Conservation (phyloP, 257 asterid species). For the Plantago elongata region DNA sequence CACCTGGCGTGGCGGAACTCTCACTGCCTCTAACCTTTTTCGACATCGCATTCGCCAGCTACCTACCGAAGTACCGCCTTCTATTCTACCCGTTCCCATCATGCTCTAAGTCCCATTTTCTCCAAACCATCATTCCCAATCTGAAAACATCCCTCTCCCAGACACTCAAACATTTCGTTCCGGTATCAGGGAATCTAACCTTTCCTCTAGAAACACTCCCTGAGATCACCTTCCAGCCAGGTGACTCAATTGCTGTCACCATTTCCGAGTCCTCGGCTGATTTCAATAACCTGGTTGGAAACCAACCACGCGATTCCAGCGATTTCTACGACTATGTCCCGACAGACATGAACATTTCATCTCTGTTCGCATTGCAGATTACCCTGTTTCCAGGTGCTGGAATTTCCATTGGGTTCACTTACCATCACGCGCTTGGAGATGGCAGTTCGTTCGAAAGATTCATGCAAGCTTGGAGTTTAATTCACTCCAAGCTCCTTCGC, state of each 20-base stretch:
- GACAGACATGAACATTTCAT: constrained; percentile 5
- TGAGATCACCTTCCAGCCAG: neutral
- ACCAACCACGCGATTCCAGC: constrained; percentile 2
- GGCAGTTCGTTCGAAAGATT: constrained; percentile 19
- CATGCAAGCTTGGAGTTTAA: neutral
- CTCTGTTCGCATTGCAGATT: constrained; percentile 27
- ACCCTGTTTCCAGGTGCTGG: constrained; percentile 31
- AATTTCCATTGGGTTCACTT: constrained; percentile 22
- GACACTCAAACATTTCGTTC: constrained; percentile 11
- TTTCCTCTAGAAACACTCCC: neutral
- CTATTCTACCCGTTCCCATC: constrained; percentile 18
- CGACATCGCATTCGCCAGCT: neutral
- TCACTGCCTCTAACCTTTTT: neutral
- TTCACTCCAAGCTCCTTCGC: too few species aligned
- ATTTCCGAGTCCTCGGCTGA: constrained; percentile 3
- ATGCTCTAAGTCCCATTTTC: constrained; percentile 7
- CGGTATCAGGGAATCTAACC: constrained; percentile 5
- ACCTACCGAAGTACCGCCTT: neutral
- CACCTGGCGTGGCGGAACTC: neutral
- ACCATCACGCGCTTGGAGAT: constrained; percentile 29
- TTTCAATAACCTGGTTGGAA: constrained; percentile 13
- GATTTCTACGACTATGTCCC: too few species aligned
- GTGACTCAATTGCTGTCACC: constrained; percentile 7
- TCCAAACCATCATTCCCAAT: constrained; percentile 6
- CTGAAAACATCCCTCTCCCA: constrained; percentile 11